These are phyloP conservation scores for Pelargonium cotyledonis DNA, from an alignment of 441 rosid genomes.

Conservation along the genomic window DNA sequence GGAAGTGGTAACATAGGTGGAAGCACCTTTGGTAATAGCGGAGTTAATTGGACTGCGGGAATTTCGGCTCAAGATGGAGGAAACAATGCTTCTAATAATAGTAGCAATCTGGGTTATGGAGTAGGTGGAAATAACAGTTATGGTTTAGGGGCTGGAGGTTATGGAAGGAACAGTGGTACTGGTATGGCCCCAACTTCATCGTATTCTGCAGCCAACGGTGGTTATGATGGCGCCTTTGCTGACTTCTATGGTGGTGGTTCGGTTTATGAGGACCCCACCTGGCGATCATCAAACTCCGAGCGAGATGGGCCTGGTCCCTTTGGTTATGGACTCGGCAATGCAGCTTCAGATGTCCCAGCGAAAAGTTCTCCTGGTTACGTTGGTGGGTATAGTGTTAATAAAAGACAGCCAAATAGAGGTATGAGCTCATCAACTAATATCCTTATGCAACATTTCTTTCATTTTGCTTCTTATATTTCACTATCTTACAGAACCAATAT, in stretches of 20 bases:
- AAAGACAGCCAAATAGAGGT: conserved; percentile 92
- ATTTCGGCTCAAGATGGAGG: conserved; percentile 52
- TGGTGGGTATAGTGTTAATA: conserved; percentile 78
- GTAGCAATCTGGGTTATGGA: conserved; percentile 56
- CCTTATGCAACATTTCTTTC: conserved; percentile 6
- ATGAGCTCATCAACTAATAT: conserved; percentile 19
- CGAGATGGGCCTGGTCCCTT: conserved; percentile 58
- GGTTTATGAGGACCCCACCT: conserved; percentile 59
- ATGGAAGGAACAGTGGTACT: conserved; percentile 56
- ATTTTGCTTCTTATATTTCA: not conserved
- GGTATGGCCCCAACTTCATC: conserved; percentile 51
- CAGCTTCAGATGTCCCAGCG: conserved; percentile 57
- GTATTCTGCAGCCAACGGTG: conserved; percentile 55
- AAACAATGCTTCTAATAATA: conserved; percentile 43
- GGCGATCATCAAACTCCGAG: conserved; percentile 60
- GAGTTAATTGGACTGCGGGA: conserved; percentile 61
- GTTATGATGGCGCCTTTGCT: conserved; percentile 56
- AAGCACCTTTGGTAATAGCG: conserved; percentile 45
- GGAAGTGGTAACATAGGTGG: conserved; percentile 54
- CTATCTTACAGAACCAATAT: not conserved
- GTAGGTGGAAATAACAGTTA: conserved; percentile 53
- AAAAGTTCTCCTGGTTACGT: conserved; percentile 81
- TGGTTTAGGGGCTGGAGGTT: conserved; percentile 51
- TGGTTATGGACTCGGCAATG: conserved; percentile 61
- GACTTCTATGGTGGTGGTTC: conserved; percentile 61